Conservation (phyloP, 2,329 filamentous ascomycete genomes). For the Pseudopithomyces maydicus region DNA sequence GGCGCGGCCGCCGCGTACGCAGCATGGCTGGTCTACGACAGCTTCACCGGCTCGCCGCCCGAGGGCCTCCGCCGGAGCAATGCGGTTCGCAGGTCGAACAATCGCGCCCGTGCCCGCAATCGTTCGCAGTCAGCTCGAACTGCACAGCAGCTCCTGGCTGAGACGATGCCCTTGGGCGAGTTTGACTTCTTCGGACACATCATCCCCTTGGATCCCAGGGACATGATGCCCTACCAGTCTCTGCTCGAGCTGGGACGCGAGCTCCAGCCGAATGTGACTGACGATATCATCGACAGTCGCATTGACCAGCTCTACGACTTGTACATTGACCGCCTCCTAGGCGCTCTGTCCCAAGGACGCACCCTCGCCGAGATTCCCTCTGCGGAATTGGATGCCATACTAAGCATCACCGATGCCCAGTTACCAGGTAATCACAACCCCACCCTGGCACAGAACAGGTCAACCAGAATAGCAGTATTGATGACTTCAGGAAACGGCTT, state of each 20-base stretch:
- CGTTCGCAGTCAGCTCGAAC: slow-evolving; percentile 20
- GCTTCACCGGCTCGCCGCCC: slow-evolving; percentile 35
- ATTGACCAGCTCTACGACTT: slow-evolving; percentile 35
- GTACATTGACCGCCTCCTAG: slow-evolving; percentile 37
- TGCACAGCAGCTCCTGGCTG: slow-evolving; percentile 19
- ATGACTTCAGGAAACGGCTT: slow-evolving; percentile 8
- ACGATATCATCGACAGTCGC: slow-evolving; percentile 23
- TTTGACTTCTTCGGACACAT: slow-evolving; percentile 30
- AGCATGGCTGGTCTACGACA: slow-evolving; percentile 63
- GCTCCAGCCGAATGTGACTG: slow-evolving; percentile 21
- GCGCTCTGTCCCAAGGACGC: slow-evolving; percentile 22
- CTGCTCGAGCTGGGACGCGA: slow-evolving; percentile 28
- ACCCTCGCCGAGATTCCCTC: slow-evolving; percentile 15
- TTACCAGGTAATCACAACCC: slow-evolving; percentile 7
- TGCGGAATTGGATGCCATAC: slow-evolving; percentile 24
- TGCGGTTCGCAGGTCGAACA: slow-evolving; percentile 62
- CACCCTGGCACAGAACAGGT: slow-evolving; percentile 5
- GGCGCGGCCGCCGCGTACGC: slow-evolving; percentile 62
- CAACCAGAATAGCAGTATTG: neutral
- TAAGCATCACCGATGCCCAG: slow-evolving; percentile 20
- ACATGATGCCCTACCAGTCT: slow-evolving; percentile 23
- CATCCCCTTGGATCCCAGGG: slow-evolving; percentile 28
- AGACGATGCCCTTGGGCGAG: slow-evolving; percentile 29
- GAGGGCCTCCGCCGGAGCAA: slow-evolving; percentile 66
- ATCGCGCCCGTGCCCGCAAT: slow-evolving; percentile 25